Percentiles rank a stretch among this genome's conserved stretches.
Conservation (phyloP, 108 stramenopile genomes). For the Epipyxis sp. region DNA sequence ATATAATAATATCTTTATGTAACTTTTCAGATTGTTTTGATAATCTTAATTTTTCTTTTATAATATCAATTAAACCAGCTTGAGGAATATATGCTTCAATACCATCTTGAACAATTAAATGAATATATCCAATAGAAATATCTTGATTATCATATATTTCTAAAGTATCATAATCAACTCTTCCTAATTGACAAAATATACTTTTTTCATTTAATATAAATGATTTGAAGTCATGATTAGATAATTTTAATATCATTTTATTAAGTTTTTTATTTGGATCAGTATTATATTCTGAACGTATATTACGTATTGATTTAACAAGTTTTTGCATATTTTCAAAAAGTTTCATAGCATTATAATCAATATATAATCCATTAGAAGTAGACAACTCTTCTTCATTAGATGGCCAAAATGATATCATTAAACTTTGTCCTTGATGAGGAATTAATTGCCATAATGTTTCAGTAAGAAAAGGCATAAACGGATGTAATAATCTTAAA, state of each 20-base stretch:
- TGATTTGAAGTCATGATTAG: slow-evolving; percentile 58
- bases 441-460: slow-evolving; percentile 90
- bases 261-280: slow-evolving; percentile 77
- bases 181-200: slow-evolving; percentile 70
- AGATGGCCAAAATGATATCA: slow-evolving; percentile 50
- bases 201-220: slow-evolving; percentile 66
- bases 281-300: slow-evolving; percentile 80
- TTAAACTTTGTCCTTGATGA: slow-evolving; percentile 35
- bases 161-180: slow-evolving; percentile 69
- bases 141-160: slow-evolving; percentile 40
- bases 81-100: slow-evolving; percentile 78
- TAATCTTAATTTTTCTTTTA: slow-evolving; percentile 71
- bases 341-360: slow-evolving; percentile 58
- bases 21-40: slow-evolving; percentile 75
- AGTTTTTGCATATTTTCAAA: slow-evolving; percentile 80
- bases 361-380: slow-evolving; percentile 60
- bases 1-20: slow-evolving; percentile 61
- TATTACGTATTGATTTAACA: slow-evolving; percentile 80
- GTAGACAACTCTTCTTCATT: slow-evolving; percentile 33
- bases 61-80: slow-evolving; percentile 73
- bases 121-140: slow-evolving; percentile 40
- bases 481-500: slow-evolving; percentile 89
- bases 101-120: slow-evolving; percentile 75
- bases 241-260: slow-evolving; percentile 55
- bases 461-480: slow-evolving; percentile 97